Evolutionary conservation across 129 eudicot species (phyloP).

Genomic region (Artemisia annua): DNA sequence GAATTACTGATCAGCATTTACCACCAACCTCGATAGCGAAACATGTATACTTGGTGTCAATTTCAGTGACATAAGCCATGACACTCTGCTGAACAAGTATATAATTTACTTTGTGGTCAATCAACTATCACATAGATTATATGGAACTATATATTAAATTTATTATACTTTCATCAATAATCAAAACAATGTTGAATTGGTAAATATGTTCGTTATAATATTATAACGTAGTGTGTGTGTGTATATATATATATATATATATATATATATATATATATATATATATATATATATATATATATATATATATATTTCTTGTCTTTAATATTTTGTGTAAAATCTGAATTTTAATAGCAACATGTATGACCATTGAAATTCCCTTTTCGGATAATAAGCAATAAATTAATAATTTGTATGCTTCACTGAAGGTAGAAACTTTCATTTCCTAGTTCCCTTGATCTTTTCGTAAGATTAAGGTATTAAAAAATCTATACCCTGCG

Average conservation of each 20-base stretch:
- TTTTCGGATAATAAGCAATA: no score
- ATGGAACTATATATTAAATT: not conserved
- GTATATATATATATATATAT: no score
- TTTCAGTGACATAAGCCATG: constrained; percentile 41
- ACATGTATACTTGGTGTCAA: constrained; percentile 8
- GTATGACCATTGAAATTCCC: no score
- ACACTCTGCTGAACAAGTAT: constrained; percentile 33
- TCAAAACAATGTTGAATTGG: not conserved
- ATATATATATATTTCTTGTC: not conserved
- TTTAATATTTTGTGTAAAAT: not conserved
- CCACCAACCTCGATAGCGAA: constrained; percentile 37
- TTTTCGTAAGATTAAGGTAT: no score
- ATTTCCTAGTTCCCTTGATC: no score
- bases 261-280: no score
- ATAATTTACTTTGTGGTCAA: constrained; percentile 26
- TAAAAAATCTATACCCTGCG: no score
- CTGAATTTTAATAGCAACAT: no score
- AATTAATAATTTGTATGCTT: no score
- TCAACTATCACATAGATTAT: constrained; percentile 3
- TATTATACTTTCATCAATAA: not conserved
- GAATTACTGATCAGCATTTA: constrained; percentile 21
- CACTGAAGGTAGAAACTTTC: no score
- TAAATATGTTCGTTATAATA: not conserved
- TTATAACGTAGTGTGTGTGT: not conserved
- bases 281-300: no score